Conservation (phyloP, 352 stramenopile species). For the Phytophthora sojae region DNA sequence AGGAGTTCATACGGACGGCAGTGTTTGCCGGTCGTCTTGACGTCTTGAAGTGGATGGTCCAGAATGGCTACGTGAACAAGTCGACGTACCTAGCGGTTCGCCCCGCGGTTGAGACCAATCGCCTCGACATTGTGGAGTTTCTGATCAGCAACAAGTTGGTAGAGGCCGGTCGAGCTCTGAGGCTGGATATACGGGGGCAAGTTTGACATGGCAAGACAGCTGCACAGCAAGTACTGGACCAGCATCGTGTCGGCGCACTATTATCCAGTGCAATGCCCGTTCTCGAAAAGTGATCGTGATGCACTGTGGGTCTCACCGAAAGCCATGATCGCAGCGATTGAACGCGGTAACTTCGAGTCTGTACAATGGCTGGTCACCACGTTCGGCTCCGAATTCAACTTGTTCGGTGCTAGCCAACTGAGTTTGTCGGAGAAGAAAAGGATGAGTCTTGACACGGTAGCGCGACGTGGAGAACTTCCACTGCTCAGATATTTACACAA, state of each 20-base stretch:
- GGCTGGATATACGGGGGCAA: not conserved
- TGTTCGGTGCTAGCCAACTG: not conserved
- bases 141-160: no score
- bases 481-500: constrained; percentile 7
- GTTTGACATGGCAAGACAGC: constrained; percentile 3
- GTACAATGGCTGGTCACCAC: constrained; percentile 6
- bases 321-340: constrained; percentile 1
- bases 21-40: no score
- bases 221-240: constrained; percentile 1
- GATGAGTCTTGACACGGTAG: not conserved
- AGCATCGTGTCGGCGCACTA: not conserved
- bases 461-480: not conserved
- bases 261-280: not conserved
- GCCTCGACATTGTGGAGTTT: no score
- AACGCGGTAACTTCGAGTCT: not conserved
- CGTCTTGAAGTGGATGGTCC: no score
- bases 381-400: not conserved
- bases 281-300: not conserved
- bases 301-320: not conserved
- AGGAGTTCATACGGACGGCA: no score
- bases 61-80: no score
- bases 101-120: no score
- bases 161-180: no score
- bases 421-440: not conserved
- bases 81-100: no score